phyloP scores from a whole-genome alignment of 139 green algal genomes.

The Closterium sp. region DNA sequence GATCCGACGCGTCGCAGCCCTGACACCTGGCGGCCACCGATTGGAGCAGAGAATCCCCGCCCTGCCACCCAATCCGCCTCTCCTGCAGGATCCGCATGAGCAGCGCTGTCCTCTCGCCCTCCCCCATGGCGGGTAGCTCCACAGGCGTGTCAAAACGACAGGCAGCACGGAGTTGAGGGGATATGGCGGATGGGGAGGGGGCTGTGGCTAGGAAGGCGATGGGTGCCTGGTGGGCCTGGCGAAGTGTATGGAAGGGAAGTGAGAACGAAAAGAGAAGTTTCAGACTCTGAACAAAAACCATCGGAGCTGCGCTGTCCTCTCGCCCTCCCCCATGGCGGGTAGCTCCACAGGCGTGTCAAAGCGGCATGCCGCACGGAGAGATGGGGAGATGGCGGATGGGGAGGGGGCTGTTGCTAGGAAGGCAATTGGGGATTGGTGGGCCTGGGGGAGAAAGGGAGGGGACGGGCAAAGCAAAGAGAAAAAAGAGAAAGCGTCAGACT shows the following conservation, averaged over 20 bases:
- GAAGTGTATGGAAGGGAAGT: too few species aligned
- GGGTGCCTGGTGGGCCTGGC: too few species aligned
- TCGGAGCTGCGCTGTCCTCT: too few species aligned
- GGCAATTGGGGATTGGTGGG: not conserved
- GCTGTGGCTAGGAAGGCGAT: not conserved
- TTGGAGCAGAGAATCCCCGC: not conserved
- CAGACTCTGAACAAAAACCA: too few species aligned
- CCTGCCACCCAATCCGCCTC: not conserved
- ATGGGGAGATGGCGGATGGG: not conserved
- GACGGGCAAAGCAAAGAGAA: too few species aligned
- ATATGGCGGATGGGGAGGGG: too few species aligned
- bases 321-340: not conserved
- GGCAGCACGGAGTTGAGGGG: not conserved
- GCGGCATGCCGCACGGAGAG: not conserved
- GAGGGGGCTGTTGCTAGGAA: slow-evolving; percentile 13
- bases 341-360: slow-evolving; percentile 41
- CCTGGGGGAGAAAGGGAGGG: too few species aligned
- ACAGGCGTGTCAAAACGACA: slow-evolving; percentile 27
- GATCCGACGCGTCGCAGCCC: slow-evolving; percentile 35
- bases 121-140: slow-evolving; percentile 22
- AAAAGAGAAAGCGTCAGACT: too few species aligned
- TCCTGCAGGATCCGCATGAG: not conserved
- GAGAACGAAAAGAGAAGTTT: too few species aligned
- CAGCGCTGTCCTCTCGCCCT: slow-evolving; percentile 26
- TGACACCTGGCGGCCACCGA: slow-evolving; percentile 3